Base-by-base conservation (phyloP, 306 rosid species). In the Dicorynia guianensis region DNA sequence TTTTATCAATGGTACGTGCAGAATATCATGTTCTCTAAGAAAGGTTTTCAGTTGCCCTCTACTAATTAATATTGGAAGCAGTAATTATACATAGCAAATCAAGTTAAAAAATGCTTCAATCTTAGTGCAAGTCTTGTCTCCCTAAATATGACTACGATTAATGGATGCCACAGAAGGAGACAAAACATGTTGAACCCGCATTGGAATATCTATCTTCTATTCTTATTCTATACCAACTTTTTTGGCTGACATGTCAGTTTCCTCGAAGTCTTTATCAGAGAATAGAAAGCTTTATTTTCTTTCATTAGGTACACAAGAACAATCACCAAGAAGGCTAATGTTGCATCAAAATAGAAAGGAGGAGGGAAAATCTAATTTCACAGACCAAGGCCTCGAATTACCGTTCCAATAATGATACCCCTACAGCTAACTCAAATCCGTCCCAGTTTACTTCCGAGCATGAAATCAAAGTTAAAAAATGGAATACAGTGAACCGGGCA, bases 301-400 rank as follows among this genome's bases (percentile, higher is more conserved):
- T 70, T 75, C 84, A 71, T 81, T 85, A 75, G 88, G 84, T 81
- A 55, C 61, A 66, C 50, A 71, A 8, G 66, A 85, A 59, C 83
- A 36, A 84, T 84, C 88, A 77, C 47, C 47, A 48, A n/a, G n/a
- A 39, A 77, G 60, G 69, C 53, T 35, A 69, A 48, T 33, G 52
- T 63, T 64, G 44, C 63, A 11, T 82, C 67, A 10, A 52, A 34
- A 70, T 46, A 70, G 34, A 44, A 59, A 47, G 38, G 7, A 34
- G 48, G 71, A 39, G 66, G 38, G 58, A 19, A 55, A 46, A 80
- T 76, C 18, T 34, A 42, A 71, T 67, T 54, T 46, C 63, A 69
- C 14, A 71, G 39, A 81, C 84, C 79, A 83, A 87, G 65, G 74
- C 60, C 67, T 82, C 71, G 82, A 82, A 62, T 53, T 25, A 25